Conservation (phyloP, 2,329 filamentous ascomycete genomes). For the Cercospora zeae-maydis region DNA sequence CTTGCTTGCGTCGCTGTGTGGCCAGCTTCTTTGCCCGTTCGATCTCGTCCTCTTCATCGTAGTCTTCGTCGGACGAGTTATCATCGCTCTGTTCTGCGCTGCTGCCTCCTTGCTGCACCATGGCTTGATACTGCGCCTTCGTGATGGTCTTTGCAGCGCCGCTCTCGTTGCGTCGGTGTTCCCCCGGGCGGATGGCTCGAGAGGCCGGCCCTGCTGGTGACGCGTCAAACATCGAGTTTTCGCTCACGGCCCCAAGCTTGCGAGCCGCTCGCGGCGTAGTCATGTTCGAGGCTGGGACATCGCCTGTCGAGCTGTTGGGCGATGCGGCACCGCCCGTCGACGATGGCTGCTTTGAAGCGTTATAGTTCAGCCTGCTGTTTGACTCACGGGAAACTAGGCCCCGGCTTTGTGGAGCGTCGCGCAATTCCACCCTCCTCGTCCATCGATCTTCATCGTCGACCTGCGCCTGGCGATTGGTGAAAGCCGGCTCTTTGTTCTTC, state of each 20-base stretch:
- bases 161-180: conserved; percentile 25
- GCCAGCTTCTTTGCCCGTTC: conserved; percentile 71
- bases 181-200: conserved; percentile 29
- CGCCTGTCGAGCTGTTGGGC: conserved; percentile 26
- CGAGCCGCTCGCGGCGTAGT: conserved; percentile 29
- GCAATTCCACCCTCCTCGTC: conserved; percentile 26
- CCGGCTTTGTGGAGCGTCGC: conserved; percentile 19
- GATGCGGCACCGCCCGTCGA: conserved; percentile 24
- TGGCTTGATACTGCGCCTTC: conserved; percentile 75
- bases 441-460: conserved; percentile 31
- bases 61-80: conserved; percentile 56
- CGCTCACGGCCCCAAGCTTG: conserved; percentile 10
- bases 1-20: conserved; percentile 78
- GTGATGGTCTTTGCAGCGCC: conserved; percentile 72
- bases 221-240: conserved; percentile 31
- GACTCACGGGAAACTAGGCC: conserved; percentile 6
- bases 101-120: conserved; percentile 62
- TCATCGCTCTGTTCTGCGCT: conserved; percentile 40
- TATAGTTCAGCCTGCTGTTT: conserved; percentile 16
- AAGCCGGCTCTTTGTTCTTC: conserved; percentile 23
- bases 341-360: conserved; percentile 3
- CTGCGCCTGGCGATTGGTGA: conserved; percentile 27
- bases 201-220: conserved; percentile 36
- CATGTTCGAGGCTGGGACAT: conserved; percentile 26
- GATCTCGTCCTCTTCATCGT: conserved; percentile 70